A percentile compares a stretch with the other conserved stretches of the same genome.
Conservation (phyloP, 2,329 filamentous ascomycete species). For the Monascus ruber region DNA sequence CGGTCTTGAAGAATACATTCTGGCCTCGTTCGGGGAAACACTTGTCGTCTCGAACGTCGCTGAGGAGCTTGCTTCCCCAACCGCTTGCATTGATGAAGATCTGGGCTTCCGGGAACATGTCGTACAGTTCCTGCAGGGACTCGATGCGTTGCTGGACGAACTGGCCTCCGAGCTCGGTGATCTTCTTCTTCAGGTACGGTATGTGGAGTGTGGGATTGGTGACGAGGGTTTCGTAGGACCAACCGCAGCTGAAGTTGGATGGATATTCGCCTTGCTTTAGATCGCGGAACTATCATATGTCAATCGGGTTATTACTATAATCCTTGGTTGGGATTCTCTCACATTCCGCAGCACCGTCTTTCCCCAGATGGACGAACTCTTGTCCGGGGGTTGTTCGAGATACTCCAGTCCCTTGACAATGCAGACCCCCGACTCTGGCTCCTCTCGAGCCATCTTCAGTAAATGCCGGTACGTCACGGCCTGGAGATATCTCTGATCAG, state of each 20-base stretch:
- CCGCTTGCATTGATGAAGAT: conserved; percentile 31
- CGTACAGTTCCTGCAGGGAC: conserved; percentile 22
- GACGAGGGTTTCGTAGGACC: conserved; percentile 26
- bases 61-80: conserved; percentile 21
- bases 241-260: conserved; percentile 20
- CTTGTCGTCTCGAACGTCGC: conserved; percentile 22
- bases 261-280: conserved; percentile 21
- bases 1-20: conserved; percentile 25
- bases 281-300: conserved; percentile 20
- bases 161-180: conserved; percentile 19
- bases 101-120: conserved; percentile 22
- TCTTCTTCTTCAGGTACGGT: conserved; percentile 21
- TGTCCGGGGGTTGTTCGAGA: conserved; percentile 19
- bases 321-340: background rate
- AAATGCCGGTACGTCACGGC: conserved; percentile 24
- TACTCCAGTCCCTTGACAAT: conserved; percentile 25
- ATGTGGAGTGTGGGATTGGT: conserved; percentile 28
- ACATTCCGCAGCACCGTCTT: conserved; percentile 22
- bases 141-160: conserved; percentile 24
- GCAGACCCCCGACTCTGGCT: conserved; percentile 22
- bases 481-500: conserved; percentile 25
- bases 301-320: background rate
- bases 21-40: conserved; percentile 28
- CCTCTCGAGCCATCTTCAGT: conserved; percentile 23
- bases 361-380: conserved; percentile 26